These are phyloP conservation scores for Hyaloscypha finlandica DNA, from an alignment of 495 filamentous ascomycete species.

Conservation along the genomic window DNA sequence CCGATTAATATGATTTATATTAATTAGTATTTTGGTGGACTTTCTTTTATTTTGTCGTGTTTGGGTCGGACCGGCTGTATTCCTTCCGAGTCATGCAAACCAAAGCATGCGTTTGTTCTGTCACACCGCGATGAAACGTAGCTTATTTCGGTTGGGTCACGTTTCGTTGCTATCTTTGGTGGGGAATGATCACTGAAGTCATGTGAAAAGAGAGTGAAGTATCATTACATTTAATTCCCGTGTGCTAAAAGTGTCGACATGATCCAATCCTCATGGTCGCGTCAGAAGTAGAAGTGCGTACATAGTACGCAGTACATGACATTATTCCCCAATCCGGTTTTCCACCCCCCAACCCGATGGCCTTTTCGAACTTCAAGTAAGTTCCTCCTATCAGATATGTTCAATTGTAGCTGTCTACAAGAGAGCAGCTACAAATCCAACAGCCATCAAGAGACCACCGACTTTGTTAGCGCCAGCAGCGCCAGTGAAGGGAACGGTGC, in stretches of 20 bases:
- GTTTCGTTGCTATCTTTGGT: too few species aligned
- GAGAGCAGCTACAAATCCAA: slow-evolving; percentile 37
- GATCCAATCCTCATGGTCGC: background rate
- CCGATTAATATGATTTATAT: too few species aligned
- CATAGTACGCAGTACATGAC: background rate
- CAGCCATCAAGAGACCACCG: slow-evolving; percentile 38
- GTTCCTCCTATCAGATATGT: background rate
- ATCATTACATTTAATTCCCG: background rate
- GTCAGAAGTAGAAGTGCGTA: background rate
- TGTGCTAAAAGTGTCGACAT: background rate
- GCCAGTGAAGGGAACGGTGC: slow-evolving; percentile 33
- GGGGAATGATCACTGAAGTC: too few species aligned
- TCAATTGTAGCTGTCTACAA: slow-evolving; percentile 16
- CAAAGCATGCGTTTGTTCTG: too few species aligned
- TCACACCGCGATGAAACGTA: too few species aligned
- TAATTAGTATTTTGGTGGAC: too few species aligned
- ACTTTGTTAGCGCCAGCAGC: slow-evolving; percentile 35
- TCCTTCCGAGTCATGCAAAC: too few species aligned
- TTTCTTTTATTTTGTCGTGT: too few species aligned
- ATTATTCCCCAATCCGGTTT: background rate
- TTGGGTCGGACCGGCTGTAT: too few species aligned
- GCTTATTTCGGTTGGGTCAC: too few species aligned
- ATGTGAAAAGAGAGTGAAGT: background rate
- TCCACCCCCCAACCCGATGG: too few species aligned
- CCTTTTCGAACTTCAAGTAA: too few species aligned